Evolutionary conservation across 345 rosid species (phyloP).

Genomic region (Pugionium dolabratum): DNA sequence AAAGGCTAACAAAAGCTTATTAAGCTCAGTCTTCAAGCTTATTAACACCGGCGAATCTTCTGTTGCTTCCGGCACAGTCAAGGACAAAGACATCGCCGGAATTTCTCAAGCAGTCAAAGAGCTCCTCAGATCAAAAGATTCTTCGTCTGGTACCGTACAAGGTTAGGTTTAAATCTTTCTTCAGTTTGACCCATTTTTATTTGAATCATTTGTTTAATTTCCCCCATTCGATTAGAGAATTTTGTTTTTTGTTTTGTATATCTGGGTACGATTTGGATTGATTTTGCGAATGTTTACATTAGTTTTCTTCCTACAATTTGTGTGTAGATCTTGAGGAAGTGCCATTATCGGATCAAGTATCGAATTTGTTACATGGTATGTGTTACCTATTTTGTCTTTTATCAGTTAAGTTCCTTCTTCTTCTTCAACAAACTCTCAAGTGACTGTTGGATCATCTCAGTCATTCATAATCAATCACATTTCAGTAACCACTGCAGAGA

Average conservation of each 20-base stretch:
- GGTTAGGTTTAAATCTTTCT: background rate
- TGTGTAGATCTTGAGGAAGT: conserved; percentile 29
- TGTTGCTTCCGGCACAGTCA: conserved; percentile 8
- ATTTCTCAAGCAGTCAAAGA: conserved; percentile 36
- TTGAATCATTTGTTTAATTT: background rate
- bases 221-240: background rate
- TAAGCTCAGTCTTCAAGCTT: conserved; percentile 33
- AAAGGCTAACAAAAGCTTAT: conserved; percentile 29
- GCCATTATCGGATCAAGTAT: conserved; percentile 25
- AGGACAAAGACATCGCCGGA: conserved; percentile 32
- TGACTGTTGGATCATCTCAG: background rate
- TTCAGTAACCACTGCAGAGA: conserved; percentile 19
- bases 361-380: conserved; percentile 32
- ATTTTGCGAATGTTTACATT: background rate
- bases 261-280: background rate
- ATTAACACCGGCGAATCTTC: conserved; percentile 12
- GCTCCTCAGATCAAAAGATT: conserved; percentile 7
- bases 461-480: conserved; percentile 10
- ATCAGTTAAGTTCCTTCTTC: background rate
- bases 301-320: background rate
- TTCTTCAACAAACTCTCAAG: background rate
- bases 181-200: background rate
- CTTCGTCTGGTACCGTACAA: background rate
- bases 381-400: conserved; percentile 2
- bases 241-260: background rate